A percentile compares a stretch with the other conserved stretches of the same genome.
Conservation (phyloP, 75 land plant species). For the Picea glauca region DNA sequence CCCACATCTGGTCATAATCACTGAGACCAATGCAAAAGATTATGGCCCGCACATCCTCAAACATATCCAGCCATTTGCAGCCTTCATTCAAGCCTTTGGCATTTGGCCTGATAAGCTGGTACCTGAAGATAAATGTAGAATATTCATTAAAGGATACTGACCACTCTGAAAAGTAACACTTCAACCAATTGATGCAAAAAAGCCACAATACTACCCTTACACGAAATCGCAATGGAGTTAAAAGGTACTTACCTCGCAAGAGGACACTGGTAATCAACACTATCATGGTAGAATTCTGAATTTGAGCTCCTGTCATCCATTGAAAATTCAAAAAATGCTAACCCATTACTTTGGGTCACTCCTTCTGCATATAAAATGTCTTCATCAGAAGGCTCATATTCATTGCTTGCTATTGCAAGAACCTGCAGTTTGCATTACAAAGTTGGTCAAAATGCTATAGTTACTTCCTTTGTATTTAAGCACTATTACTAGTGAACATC, state of each 20-base stretch:
- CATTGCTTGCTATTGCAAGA: constrained; percentile 76
- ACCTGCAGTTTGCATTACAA: constrained; percentile 42
- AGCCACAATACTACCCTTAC: neutral
- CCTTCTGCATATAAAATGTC: constrained; percentile 96
- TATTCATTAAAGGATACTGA: neutral
- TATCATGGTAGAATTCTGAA: constrained; percentile 56
- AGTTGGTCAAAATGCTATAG: neutral
- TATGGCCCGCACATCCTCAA: constrained; percentile 58
- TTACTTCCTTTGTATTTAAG: neutral
- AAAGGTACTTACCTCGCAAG: constrained; percentile 6
- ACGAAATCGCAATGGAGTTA: neutral
- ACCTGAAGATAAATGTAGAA: constrained; percentile 8
- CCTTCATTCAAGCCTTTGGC: constrained; percentile 52
- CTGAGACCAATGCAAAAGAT: constrained; percentile 57
- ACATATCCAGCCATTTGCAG: constrained; percentile 75
- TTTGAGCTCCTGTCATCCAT: constrained; percentile 66
- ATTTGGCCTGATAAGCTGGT: constrained; percentile 47
- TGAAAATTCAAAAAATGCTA: constrained; percentile 84
- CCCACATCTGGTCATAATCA: constrained; percentile 54
- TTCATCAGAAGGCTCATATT: constrained; percentile 77
- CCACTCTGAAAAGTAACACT: neutral
- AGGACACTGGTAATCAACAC: constrained; percentile 32
- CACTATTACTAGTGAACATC: neutral
- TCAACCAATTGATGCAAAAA: neutral
- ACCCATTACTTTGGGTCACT: constrained; percentile 82